Evolutionary conservation across 2,329 filamentous ascomycete genomes (phyloP), one percentile per base, ranked within the genome.

Genomic region (Chrysosporium keratinophilum): DNA sequence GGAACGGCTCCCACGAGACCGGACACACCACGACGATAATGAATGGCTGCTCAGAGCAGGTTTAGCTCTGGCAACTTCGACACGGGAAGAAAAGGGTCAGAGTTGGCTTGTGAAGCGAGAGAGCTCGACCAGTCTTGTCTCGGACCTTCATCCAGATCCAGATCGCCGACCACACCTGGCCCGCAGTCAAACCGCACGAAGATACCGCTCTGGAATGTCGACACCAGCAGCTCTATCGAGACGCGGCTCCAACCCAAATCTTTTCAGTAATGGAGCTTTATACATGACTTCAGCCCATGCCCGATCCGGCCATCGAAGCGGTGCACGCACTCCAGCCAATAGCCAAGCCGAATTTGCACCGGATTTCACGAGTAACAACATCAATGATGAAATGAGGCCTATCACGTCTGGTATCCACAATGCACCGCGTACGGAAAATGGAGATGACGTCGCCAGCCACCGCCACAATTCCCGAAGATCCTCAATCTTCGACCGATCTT

Each of bases 31-130:
- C 5, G 54, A 61, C 7, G 71, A 77, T 50, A 72, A 79, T 48
- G 77, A 79, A 63, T 83, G 80, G 80, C 69, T 83, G 52, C 74
- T 80, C 43, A 77, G 80, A 50, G 76, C 80, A 0, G 78, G 78
- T 2, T 71, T 79, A 6, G 74, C 76, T 0, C 75, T 82, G 4
- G 76, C 79, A 1, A 75, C 77, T 3, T 74, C 79, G 17, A 75
- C 78, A 4, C 71, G 79, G 37, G 79, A 83, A 59, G 75, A 75
- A 54, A 82, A 83, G 59, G 80, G 80, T n/a, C 79, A 82, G 61
- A 76, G 75, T 53, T 83, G 80, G 80, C 70, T 82, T 2, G 70
- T 72, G 2, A 75, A 79, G 50, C 71, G 78, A 23, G 76, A 78
- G 57, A 79, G 75, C 56, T 76, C 75, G 0, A 82, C 79, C 0